phyloP scores from a whole-genome alignment of 306 rosid genomes.

The Vigna radiata region DNA sequence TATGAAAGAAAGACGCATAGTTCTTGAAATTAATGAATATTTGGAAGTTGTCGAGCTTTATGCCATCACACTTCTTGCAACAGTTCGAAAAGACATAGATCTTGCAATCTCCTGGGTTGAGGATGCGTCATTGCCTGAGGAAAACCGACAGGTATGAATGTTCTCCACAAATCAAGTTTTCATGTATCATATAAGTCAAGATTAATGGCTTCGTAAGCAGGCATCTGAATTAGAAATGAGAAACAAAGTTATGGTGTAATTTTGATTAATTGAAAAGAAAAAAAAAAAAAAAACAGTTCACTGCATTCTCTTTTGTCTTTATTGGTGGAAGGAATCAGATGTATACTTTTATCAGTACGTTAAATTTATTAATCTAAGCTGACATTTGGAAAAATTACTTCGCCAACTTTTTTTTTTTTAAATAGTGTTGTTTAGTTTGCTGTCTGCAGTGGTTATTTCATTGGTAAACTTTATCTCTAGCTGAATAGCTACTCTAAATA shows the following conservation, averaged over 20 bases:
- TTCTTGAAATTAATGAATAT: slow-evolving; percentile 62
- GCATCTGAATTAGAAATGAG: slow-evolving; percentile 5
- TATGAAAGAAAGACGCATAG: slow-evolving; percentile 36
- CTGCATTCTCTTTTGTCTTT: background rate
- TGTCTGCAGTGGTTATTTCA: background rate
- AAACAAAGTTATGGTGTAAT: background rate
- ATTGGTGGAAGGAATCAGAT: slow-evolving; percentile 15
- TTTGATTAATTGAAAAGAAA: slow-evolving; percentile 27
- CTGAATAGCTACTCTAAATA: slow-evolving; percentile 14
- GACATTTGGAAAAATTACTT: background rate
- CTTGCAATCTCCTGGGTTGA: slow-evolving; percentile 81
- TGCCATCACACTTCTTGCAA: slow-evolving; percentile 54
- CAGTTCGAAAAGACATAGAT: slow-evolving; percentile 53
- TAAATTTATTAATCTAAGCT: slow-evolving; percentile 32
- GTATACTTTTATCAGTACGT: background rate
- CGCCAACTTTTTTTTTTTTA: background rate
- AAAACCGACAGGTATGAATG: slow-evolving; percentile 66
- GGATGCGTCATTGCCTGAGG: slow-evolving; percentile 76
- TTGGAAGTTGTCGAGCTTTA: slow-evolving; percentile 76
- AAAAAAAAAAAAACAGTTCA: background rate
- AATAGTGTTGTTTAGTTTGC: background rate
- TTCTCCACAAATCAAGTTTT: background rate
- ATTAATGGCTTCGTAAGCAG: slow-evolving; percentile 14
- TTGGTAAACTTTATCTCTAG: background rate
- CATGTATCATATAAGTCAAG: background rate